Evolutionary conservation across 768 basidiomycete genomes (phyloP).

Genomic region (Suillus occidentalis): DNA sequence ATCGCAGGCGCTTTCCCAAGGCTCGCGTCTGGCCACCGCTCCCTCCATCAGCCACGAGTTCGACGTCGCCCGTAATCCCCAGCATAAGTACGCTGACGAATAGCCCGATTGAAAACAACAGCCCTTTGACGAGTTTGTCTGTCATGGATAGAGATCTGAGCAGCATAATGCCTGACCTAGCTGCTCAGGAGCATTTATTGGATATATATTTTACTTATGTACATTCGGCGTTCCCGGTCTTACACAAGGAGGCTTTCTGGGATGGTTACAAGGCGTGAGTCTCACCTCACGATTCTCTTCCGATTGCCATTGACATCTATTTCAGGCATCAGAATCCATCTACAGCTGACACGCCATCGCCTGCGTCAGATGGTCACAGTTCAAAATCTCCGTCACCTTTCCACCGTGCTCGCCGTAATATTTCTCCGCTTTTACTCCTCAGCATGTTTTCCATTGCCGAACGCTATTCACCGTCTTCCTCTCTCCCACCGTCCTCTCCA

Average conservation of each 20-base stretch:
- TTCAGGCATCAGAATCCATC: constrained; percentile 27
- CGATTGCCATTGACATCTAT: not conserved
- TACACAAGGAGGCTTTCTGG: constrained; percentile 71
- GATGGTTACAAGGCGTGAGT: constrained; percentile 50
- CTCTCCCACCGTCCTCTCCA: constrained; percentile 27
- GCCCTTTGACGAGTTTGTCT: constrained; percentile 22
- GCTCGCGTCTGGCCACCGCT: constrained; percentile 87
- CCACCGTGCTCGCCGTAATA: constrained; percentile 42
- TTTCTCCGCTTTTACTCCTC: constrained; percentile 69
- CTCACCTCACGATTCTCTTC: not conserved
- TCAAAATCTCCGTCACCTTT: constrained; percentile 35
- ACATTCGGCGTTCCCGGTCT: constrained; percentile 74
- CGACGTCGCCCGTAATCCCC: constrained; percentile 15
- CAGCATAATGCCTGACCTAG: constrained; percentile 51
- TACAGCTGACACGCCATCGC: constrained; percentile 33
- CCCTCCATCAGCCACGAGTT: constrained; percentile 26
- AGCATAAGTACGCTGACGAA: constrained; percentile 8
- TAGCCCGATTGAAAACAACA: constrained; percentile 10
- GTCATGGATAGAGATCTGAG: constrained; percentile 38
- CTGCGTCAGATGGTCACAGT: constrained; percentile 21
- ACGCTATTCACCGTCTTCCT: constrained; percentile 51
- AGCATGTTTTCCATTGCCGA: constrained; percentile 85
- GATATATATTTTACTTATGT: constrained; percentile 81
- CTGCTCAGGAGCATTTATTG: constrained; percentile 67
- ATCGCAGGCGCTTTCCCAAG: constrained; percentile 76